A percentile compares a stretch with the other conserved stretches of the same genome.
Evolutionary conservation across 169 alveolate species (phyloP).

Genomic region (Theileria sp.): DNA sequence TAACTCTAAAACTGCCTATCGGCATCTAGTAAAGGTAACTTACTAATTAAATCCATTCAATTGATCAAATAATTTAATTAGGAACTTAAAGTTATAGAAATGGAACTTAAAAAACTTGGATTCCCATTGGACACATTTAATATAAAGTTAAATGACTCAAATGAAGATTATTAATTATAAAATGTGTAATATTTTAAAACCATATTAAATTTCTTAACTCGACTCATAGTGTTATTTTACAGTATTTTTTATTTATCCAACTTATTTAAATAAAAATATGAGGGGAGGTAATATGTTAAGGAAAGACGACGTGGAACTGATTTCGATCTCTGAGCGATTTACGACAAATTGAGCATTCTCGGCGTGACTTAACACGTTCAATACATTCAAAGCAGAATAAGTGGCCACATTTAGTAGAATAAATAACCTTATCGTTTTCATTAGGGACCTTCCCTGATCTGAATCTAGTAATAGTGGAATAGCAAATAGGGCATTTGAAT

Average conservation of each 20-base stretch:
- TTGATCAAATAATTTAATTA: not conserved
- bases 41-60: no score
- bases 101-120: slow-evolving; percentile 29
- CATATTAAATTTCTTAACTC: no score
- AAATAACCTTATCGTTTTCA: slow-evolving; percentile 56
- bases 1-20: slow-evolving; percentile 37
- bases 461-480: slow-evolving; percentile 62
- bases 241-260: not conserved
- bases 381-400: slow-evolving; percentile 64
- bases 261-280: not conserved
- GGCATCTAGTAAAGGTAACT: slow-evolving; percentile 40
- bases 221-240: not conserved
- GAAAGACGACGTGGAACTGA: slow-evolving; percentile 59
- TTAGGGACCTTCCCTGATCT: slow-evolving; percentile 57
- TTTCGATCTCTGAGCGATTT: slow-evolving; percentile 51
- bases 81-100: slow-evolving; percentile 37
- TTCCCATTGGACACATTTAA: slow-evolving; percentile 32
- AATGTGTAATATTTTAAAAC: not conserved
- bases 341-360: slow-evolving; percentile 66
- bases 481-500: slow-evolving; percentile 67
- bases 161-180: not conserved
- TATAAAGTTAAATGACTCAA: not conserved
- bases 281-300: not conserved
- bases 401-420: slow-evolving; percentile 68
- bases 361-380: slow-evolving; percentile 45